Evolutionary conservation across 371 early-diverging fungal species (phyloP).

Genomic region (Mortierella sp.): DNA sequence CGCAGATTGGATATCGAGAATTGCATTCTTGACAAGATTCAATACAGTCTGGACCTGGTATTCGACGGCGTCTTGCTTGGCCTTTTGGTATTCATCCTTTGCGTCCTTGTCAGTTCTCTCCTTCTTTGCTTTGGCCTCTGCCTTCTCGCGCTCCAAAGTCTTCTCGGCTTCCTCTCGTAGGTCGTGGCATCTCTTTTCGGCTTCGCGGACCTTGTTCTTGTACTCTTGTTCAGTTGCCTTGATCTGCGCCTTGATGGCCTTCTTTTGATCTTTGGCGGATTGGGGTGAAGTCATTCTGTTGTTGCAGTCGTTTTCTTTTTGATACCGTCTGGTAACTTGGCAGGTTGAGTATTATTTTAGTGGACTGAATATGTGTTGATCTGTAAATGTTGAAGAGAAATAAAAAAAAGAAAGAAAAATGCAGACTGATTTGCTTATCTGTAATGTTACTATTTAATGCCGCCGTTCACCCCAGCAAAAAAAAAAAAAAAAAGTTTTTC

Average conservation of each 20-base stretch:
- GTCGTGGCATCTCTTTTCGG: conserved; percentile 30
- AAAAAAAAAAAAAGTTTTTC: too few species aligned
- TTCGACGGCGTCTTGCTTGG: conserved; percentile 26
- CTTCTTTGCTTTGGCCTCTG: conserved; percentile 19
- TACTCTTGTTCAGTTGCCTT: conserved; percentile 35
- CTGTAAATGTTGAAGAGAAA: too few species aligned
- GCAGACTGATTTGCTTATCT: too few species aligned
- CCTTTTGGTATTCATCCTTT: conserved; percentile 26
- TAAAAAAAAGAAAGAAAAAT: too few species aligned
- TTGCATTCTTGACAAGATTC: conserved; percentile 21
- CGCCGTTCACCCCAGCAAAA: too few species aligned
- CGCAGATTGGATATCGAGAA: conserved; percentile 32
- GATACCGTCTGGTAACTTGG: too few species aligned
- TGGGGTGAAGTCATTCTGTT: neutral
- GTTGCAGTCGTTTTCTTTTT: neutral
- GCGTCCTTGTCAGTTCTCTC: conserved; percentile 23
- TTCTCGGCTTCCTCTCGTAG: conserved; percentile 34
- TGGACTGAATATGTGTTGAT: too few species aligned
- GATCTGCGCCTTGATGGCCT: conserved; percentile 19
- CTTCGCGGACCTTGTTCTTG: conserved; percentile 28
- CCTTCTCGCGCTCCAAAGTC: conserved; percentile 22
- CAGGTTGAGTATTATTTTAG: too few species aligned
- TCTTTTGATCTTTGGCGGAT: conserved; percentile 13
- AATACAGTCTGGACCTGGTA: conserved; percentile 21
- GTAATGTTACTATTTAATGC: too few species aligned